Evolutionary conservation across 164 flowering plant species (phyloP), one percentile per base, ranked within the genome.

Genomic region (Vitis riparia): DNA sequence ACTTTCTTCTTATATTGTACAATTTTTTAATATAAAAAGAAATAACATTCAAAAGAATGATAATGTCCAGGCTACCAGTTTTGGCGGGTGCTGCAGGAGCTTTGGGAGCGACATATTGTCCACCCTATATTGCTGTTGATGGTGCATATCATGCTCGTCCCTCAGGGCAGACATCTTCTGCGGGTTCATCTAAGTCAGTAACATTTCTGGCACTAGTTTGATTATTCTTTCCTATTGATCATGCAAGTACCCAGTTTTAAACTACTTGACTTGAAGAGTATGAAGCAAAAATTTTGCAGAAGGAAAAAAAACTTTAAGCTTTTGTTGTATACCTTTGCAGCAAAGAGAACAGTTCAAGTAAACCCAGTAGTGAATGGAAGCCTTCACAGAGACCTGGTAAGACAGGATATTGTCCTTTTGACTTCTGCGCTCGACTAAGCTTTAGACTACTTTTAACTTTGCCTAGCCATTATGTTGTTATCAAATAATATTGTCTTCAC

Each of bases 1-100:
- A 6, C 44, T 37, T 37, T 37, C 44, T 37, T 37, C 7, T 37
- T 37, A 37, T 37, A 37, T 37, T 6, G 5, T 37, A 3, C 7
- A 37, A 37, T 3, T 37, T 37, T 37, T 37, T 37, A 37, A 3
- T 3, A 37, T 3, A 6, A 37, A 37, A 37, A 6, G 44, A 37
- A 5, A 37, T 37, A 37, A 37, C 44, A 37, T 3, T 37, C 44
- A 37, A 37, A 37, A 37, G 6, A 37, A 15, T 55, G 16, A 50
- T 55, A 2, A 48, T 55, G 14, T 76, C 30, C 77, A 94, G 98
- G 98, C 66, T 94, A 52, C 98, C 98, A 50, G 88, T 94, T 52
- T 74, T 94, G 79, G 87, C 98, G 12, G 93, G 97, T 67, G 92
- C 96, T 77, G 94, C 94, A 11, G 97, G 97, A 64, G 91, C 91